These are phyloP conservation scores for Trypanosoma rangeli DNA, from an alignment of 208 protist species.

Conservation along the genomic window DNA sequence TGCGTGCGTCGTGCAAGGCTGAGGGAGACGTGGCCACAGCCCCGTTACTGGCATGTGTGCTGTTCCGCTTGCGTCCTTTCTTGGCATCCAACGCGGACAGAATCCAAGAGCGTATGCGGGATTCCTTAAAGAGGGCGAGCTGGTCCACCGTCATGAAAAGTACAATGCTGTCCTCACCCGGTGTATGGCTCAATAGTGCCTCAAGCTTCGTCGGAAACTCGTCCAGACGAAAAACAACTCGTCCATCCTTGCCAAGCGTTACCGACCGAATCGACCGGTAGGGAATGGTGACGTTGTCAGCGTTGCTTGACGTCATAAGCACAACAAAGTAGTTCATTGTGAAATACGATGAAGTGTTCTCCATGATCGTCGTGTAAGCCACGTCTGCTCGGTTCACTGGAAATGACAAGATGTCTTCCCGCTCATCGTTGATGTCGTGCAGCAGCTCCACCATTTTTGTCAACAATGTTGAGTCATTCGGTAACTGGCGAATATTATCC, in stretches of 20 bases:
- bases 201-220: slow-evolving; percentile 86
- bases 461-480: slow-evolving; percentile 74
- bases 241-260: slow-evolving; percentile 73
- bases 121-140: slow-evolving; percentile 74
- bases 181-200: slow-evolving; percentile 65
- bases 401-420: slow-evolving; percentile 66
- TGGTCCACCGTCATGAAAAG: slow-evolving; percentile 58
- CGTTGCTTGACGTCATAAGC: slow-evolving; percentile 72
- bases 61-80: neutral
- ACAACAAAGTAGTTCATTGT: slow-evolving; percentile 80
- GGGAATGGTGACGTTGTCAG: slow-evolving; percentile 86
- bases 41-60: neutral
- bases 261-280: slow-evolving; percentile 83
- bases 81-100: slow-evolving; percentile 53
- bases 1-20: neutral
- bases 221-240: slow-evolving; percentile 77
- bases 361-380: slow-evolving; percentile 63
- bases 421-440: slow-evolving; percentile 59
- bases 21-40: neutral
- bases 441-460: slow-evolving; percentile 72
- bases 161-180: slow-evolving; percentile 77
- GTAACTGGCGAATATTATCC: slow-evolving; percentile 54
- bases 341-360: slow-evolving; percentile 73
- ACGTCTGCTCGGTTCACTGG: slow-evolving; percentile 61
- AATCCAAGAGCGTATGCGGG: slow-evolving; percentile 79